Percentiles rank a stretch among this genome's conserved stretches.
Conservation (phyloP, 306 rosid species). For the Citrullus colocynthis region DNA sequence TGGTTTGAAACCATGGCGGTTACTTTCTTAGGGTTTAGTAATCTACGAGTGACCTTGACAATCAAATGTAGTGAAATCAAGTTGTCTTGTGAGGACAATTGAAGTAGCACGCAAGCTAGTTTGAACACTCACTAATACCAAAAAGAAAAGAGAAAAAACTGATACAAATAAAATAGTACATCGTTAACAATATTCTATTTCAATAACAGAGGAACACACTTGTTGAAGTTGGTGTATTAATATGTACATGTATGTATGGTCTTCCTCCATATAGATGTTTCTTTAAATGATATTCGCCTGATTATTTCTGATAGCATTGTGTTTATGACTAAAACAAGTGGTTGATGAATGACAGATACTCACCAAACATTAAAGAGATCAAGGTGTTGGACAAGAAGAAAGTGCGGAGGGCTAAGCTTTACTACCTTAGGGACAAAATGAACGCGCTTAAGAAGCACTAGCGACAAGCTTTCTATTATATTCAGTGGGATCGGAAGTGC, state of each 20-base stretch:
- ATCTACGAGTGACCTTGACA: too few relatives aligned
- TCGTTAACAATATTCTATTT: neutral
- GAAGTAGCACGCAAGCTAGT: too few relatives aligned
- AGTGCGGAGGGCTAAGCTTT: conserved; percentile 92
- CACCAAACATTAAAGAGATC: conserved; percentile 97
- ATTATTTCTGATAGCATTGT: neutral
- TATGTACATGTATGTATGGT: neutral
- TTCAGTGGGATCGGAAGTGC: neutral
- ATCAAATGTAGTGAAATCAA: too few relatives aligned
- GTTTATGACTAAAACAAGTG: conserved; percentile 7
- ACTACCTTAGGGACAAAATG: conserved; percentile 84
- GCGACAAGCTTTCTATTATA: neutral
- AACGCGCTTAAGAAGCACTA: conserved; percentile 60
- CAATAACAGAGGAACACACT: neutral
- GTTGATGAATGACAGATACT: conserved; percentile 50
- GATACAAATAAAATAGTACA: neutral
- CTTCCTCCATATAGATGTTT: neutral
- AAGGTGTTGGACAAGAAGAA: conserved; percentile 91
- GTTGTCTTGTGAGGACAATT: too few relatives aligned
- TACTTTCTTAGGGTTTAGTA: too few relatives aligned
- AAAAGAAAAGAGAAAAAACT: too few relatives aligned
- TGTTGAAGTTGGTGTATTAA: neutral
- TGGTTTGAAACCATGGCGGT: too few relatives aligned
- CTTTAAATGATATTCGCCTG: neutral
- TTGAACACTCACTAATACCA: too few relatives aligned